These are phyloP conservation scores for Diaporthe eres DNA, from an alignment of 2,329 filamentous ascomycete genomes.

Conservation along the genomic window DNA sequence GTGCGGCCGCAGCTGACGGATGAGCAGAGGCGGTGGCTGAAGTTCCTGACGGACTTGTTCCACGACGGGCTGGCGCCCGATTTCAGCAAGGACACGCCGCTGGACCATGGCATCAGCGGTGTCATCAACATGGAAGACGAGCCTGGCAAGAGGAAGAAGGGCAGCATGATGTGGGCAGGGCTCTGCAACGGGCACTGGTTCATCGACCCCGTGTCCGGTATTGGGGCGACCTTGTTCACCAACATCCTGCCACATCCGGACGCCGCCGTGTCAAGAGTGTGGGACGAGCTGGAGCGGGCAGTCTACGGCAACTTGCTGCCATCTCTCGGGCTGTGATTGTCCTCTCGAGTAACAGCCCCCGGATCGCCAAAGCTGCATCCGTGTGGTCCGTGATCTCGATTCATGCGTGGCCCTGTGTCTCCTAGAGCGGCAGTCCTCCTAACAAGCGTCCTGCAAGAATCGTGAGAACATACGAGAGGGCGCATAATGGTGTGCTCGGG, in stretches of 20 bases:
- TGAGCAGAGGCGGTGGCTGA: conserved; percentile 46
- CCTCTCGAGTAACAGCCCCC: background rate
- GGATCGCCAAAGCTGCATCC: background rate
- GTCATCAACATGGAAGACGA: conserved; percentile 56
- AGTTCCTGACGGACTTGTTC: conserved; percentile 39
- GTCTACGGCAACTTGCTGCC: conserved; percentile 52
- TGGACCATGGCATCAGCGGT: conserved; percentile 57
- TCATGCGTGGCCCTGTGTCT: background rate
- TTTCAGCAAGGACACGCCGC: conserved; percentile 50
- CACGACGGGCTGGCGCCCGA: conserved; percentile 54
- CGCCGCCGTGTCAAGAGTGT: conserved; percentile 52
- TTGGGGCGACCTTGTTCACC: conserved; percentile 57
- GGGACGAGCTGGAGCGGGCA: conserved; percentile 56
- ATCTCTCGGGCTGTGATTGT: background rate
- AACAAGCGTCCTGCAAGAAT: background rate
- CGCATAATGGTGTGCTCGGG: conserved; percentile 5
- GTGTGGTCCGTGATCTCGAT: background rate
- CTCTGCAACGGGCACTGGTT: conserved; percentile 58
- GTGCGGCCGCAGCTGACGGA: conserved; percentile 58
- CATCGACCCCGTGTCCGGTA: conserved; percentile 52
- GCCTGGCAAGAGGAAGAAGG: conserved; percentile 56
- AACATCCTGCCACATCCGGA: conserved; percentile 57
- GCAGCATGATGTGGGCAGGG: conserved; percentile 61
- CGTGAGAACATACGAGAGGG: background rate
- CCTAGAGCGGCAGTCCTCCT: background rate